A percentile compares a stretch with the other conserved stretches of the same genome.
phyloP scores from a whole-genome alignment of 768 basidiomycete genomes.

The Leucocoprinus birnbaumii region DNA sequence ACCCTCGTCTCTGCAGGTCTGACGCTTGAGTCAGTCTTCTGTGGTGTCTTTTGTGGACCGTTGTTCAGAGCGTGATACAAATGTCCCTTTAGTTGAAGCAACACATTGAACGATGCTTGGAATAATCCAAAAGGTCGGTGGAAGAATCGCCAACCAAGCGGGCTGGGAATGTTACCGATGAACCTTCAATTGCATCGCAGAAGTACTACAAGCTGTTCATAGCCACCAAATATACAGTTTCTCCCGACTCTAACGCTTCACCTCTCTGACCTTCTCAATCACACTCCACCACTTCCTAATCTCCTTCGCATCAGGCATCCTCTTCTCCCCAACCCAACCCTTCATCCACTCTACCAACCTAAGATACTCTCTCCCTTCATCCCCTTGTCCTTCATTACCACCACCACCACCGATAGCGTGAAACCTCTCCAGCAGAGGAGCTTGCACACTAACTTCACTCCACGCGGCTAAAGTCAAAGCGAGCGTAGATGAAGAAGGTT shows the following conservation, averaged over 20 bases:
- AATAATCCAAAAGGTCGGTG: no score
- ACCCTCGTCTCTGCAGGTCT: no score
- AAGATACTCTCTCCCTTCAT: conserved; percentile 37
- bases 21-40: no score
- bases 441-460: conserved; percentile 63
- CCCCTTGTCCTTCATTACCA: conserved; percentile 13
- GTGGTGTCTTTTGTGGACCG: no score
- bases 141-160: no score
- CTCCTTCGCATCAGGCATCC: conserved; percentile 37
- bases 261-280: conserved; percentile 29
- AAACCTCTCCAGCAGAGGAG: conserved; percentile 52
- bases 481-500: conserved; percentile 53
- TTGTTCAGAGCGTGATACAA: no score
- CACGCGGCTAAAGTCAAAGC: conserved; percentile 66
- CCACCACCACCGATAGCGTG: conserved; percentile 4
- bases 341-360: conserved; percentile 49
- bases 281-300: conserved; percentile 31
- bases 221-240: no score
- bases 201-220: no score
- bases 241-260: conserved; percentile 13
- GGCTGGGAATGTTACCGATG: no score
- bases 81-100: no score
- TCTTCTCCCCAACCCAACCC: conserved; percentile 52
- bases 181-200: no score
- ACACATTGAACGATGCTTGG: no score